Conservation (phyloP, 2,329 filamentous ascomycete species). For the Botrytis hyacinthi region DNA sequence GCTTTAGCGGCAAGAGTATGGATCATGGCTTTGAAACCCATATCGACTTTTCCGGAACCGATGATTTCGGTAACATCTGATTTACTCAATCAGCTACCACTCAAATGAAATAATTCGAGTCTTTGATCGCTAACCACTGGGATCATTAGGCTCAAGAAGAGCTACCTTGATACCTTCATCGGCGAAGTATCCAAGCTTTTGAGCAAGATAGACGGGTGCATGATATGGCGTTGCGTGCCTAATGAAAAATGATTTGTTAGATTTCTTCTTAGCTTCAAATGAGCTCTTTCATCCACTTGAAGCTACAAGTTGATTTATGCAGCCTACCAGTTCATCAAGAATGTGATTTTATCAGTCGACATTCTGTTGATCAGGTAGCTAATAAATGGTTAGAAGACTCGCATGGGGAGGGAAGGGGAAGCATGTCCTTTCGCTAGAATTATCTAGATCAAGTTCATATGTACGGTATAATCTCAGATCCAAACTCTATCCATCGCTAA, state of each 20-base stretch:
- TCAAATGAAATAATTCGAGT: not conserved
- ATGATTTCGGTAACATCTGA: constrained; percentile 81
- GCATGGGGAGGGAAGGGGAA: constrained; percentile 45
- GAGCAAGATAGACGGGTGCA: constrained; percentile 72
- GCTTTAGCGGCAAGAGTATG: constrained; percentile 77
- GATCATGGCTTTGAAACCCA: constrained; percentile 83
- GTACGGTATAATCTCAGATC: constrained; percentile 74
- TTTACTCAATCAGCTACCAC: not conserved
- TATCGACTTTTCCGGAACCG: constrained; percentile 70
- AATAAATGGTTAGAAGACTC: constrained; percentile 46
- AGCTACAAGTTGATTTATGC: constrained; percentile 1
- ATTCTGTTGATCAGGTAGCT: constrained; percentile 44
- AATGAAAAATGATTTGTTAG: constrained; percentile 32
- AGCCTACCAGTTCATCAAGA: constrained; percentile 75
- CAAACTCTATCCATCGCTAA: constrained; percentile 33
- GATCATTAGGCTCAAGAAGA: constrained; percentile 74
- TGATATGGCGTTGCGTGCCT: constrained; percentile 84
- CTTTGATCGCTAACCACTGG: constrained; percentile 53
- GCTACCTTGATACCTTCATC: constrained; percentile 76
- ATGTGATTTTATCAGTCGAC: constrained; percentile 83
- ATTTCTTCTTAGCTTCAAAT: constrained; percentile 25
- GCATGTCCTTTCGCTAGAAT: constrained; percentile 87
- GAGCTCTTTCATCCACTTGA: not conserved
- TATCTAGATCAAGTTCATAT: constrained; percentile 78
- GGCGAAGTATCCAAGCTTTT: constrained; percentile 71